Percentiles rank a stretch among this genome's conserved stretches.
phyloP scores from a whole-genome alignment of 1,284 basidiomycete species.

The Cryptococcus sp. region DNA sequence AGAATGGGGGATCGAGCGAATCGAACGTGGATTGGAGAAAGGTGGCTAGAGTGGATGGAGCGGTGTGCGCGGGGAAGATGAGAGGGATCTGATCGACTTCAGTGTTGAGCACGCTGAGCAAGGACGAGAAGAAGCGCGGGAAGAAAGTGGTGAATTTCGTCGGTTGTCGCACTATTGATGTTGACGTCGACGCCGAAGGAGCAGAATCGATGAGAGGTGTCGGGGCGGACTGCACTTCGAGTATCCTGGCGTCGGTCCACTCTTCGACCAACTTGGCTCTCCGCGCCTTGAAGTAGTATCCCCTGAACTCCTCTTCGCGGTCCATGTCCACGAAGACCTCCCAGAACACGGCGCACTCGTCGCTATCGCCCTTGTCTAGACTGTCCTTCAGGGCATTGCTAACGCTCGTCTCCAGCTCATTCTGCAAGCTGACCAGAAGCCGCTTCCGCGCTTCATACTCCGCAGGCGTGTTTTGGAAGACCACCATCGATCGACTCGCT shows the following conservation, averaged over 20 bases:
- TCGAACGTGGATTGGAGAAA: slow-evolving; percentile 79
- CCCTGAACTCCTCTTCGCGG: slow-evolving; percentile 82
- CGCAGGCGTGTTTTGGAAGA: slow-evolving; percentile 78
- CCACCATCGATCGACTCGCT: slow-evolving; percentile 79
- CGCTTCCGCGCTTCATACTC: slow-evolving; percentile 82
- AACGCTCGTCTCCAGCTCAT: slow-evolving; percentile 85
- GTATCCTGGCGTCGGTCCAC: slow-evolving; percentile 66
- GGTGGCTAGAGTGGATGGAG: slow-evolving; percentile 71
- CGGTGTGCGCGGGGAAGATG: slow-evolving; percentile 65
- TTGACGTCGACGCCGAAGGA: slow-evolving; percentile 15
- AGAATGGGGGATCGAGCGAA: slow-evolving; percentile 72
- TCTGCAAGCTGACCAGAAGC: slow-evolving; percentile 85
- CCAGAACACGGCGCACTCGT: slow-evolving; percentile 63
- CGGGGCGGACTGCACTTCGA: slow-evolving; percentile 53
- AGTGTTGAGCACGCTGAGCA: slow-evolving; percentile 65
- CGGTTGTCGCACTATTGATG: slow-evolving; percentile 1
- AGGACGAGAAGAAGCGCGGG: slow-evolving; percentile 60
- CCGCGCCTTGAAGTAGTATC: slow-evolving; percentile 86
- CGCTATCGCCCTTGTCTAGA: slow-evolving; percentile 74
- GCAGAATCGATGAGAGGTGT: slow-evolving; percentile 28
- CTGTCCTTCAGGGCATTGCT: slow-evolving; percentile 81
- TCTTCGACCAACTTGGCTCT: slow-evolving; percentile 63
- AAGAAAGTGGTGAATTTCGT: slow-evolving; percentile 66
- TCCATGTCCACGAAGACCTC: slow-evolving; percentile 86
- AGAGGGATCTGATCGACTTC: slow-evolving; percentile 73